Base-by-base conservation (phyloP, 495 filamentous ascomycete genomes). In the Lophium mytilinum region DNA sequence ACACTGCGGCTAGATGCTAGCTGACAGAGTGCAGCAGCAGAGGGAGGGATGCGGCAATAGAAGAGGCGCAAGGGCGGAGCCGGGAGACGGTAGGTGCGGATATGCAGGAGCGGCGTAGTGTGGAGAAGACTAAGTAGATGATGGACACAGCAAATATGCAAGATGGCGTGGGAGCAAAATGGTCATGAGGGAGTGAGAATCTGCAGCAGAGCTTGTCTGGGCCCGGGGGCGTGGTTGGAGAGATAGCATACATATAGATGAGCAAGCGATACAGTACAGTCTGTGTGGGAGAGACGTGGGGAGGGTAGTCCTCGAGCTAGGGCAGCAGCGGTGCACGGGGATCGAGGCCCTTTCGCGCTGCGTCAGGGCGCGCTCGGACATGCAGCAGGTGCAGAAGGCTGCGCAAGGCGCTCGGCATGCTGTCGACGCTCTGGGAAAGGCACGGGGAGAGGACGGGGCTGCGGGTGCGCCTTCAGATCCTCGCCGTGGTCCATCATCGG, bases 101-200 rank as follows among this genome's bases (percentile, higher is more conserved):
- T 46, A 54, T 60, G 57, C 57, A 48, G 14, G 61, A 60, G 58
- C 55, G 51, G 52, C 9, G 41, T 35, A 52, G 55, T 58, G 55
- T 39, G 56, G 47, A 60, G 61, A 56, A 56, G 48, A 51, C 45
- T 50, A 50, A 47, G 60, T 58, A 37, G 51, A 36, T 43, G 42
- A 53, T 10, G 41, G 41, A 49, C 24, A 50, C 47, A 49, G 57
- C 37, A 39, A 51, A 46, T 56, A 55, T 48, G 47, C 53, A 53
- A 24, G 14, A 14, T 37, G 54, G 62, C 58, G 62, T 61, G 62
- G 58, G 62, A 65, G 57, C 46, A 50, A 57, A 50, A 39, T 57
- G 62, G 58, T 61, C 58, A 65, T 61, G 58, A 61, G 58, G 62
- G 21, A 19, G 17, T 54, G 51, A 61, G 58, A 57, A 64, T 61